Conservation (phyloP, 352 stramenopile genomes). For the Phytopythium boreale region DNA sequence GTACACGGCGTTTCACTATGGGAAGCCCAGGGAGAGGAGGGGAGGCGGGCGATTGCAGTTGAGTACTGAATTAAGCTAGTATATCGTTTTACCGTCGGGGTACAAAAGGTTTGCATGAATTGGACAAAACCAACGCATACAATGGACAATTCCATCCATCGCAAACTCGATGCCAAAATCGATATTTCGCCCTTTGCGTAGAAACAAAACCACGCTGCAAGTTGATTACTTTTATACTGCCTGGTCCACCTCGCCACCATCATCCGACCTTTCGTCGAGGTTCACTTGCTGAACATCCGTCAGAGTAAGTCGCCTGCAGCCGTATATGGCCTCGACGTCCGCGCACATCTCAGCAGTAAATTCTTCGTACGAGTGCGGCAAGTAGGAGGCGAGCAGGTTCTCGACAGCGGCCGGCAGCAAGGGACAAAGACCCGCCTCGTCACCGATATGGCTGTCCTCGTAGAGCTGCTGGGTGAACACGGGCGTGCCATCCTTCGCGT, state of each 20-base stretch:
- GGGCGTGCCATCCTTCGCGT: background rate
- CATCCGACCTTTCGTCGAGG: background rate
- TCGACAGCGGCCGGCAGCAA: background rate
- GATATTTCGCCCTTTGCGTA: too few relatives aligned
- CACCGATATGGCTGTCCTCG: background rate
- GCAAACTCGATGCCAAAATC: too few relatives aligned
- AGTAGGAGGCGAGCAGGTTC: background rate
- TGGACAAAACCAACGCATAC: too few relatives aligned
- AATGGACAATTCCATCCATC: too few relatives aligned
- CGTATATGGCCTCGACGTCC: background rate
- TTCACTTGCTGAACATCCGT: background rate
- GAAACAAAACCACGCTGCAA: too few relatives aligned
- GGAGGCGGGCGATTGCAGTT: background rate
- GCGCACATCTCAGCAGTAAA: background rate
- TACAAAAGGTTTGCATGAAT: too few relatives aligned
- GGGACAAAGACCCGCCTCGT: background rate
- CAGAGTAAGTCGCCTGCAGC: background rate
- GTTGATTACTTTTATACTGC: too few relatives aligned
- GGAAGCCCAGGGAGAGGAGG: too few relatives aligned
- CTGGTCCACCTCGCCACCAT: too few relatives aligned
- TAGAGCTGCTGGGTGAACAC: conserved; percentile 1
- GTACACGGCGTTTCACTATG: background rate
- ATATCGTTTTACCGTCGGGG: background rate
- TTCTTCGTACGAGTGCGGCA: background rate
- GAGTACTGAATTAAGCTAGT: background rate